Conservation (phyloP, 1,284 basidiomycete species). For the Fomitopsis schrenkii region DNA sequence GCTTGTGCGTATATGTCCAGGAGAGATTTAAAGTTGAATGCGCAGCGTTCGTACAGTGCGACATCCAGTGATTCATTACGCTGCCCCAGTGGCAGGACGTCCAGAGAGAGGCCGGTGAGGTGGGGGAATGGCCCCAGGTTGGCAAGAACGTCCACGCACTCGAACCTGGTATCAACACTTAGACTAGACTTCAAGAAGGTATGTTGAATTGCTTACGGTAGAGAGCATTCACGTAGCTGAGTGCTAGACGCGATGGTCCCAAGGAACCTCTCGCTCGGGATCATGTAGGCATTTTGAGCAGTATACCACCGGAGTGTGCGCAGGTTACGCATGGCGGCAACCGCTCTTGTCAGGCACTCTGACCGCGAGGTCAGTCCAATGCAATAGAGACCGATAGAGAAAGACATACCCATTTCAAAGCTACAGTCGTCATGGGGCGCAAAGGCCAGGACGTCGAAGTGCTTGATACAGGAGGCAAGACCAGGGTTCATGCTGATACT, state of each 20-base stretch:
- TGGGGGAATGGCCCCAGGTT: too few relatives aligned
- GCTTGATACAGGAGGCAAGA: not conserved
- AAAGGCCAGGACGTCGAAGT: not conserved
- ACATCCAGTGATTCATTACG: too few relatives aligned
- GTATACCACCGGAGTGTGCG: not conserved
- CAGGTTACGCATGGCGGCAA: not conserved
- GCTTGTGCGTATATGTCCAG: too few relatives aligned
- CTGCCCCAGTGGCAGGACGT: too few relatives aligned
- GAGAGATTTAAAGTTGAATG: too few relatives aligned
- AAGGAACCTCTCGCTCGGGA: not conserved
- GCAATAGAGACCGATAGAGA: too few relatives aligned
- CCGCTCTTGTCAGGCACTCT: not conserved
- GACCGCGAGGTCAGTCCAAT: not conserved
- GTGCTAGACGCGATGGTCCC: not conserved
- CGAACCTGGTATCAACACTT: too few relatives aligned
- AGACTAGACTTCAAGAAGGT: too few relatives aligned
- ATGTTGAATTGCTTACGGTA: not conserved
- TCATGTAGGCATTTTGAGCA: not conserved
- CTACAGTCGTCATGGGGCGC: not conserved
- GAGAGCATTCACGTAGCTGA: not conserved
- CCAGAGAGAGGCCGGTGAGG: too few relatives aligned
- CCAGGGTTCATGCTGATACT: not conserved
- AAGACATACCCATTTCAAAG: not conserved
- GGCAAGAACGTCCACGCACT: too few relatives aligned
- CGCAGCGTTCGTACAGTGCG: too few relatives aligned